Base-by-base conservation (phyloP, 495 filamentous ascomycete genomes). In the Neurospora pannonica region DNA sequence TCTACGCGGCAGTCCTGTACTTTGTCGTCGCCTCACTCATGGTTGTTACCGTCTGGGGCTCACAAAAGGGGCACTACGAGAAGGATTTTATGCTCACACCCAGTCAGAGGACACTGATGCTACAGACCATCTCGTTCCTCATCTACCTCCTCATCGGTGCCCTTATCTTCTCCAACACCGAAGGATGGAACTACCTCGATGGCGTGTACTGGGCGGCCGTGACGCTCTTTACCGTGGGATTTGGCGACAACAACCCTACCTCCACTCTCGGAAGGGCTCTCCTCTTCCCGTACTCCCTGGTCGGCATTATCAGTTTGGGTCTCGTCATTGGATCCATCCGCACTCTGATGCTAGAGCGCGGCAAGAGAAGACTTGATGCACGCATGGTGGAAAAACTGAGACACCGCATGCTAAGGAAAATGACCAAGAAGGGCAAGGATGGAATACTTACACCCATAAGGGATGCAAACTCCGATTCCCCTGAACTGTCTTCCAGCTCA, bases 261-360 rank as follows among this genome's bases (percentile, higher is more conserved):
- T 93, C 79, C 0, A 72, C 71, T 0, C 79, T 86, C 2, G 92
- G 92, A 0, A 86, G 92, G 13, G 85, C 87, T 3, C 82, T 97
- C 10, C 82, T 97, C 4, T 91, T 97, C 38, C 93, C 94, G 0
- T 97, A 89, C 74, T 91, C 94, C 0, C 86, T 96, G 31, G 88
- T 93, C 11, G 94, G 94, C 3, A 92, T 97, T 70, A 88, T 94
- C 28, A 92, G 90, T 67, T 84, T 97, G 10, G 94, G 94, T 90
- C 85, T 97, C 10, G 91, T 97, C 17, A 89, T 97, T 74, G 92
- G 92, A 6, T 94, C 92, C 10, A 93, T 97, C 62, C 88, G 93
- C 17, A 91, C 89, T 10, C 82, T 97, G n/a, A 88, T 93, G 1
- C 84, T 97, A 1, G 93, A 97, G 74, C 88, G 91, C 31, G 93